phyloP scores from a whole-genome alignment of 2,329 filamentous ascomycete genomes.

The Lojkania enalia region DNA sequence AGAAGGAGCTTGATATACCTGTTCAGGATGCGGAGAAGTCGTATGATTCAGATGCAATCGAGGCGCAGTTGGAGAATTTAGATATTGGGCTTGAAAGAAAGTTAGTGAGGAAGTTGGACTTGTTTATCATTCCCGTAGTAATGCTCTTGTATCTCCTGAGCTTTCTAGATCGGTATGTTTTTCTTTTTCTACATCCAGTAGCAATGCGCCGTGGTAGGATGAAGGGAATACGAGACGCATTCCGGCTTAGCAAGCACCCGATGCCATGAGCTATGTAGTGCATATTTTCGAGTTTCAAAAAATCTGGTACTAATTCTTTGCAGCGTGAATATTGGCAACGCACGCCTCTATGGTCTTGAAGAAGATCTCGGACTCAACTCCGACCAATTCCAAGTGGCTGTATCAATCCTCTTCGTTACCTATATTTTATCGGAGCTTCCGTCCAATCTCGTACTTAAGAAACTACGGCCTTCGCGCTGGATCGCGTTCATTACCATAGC shows the following conservation, averaged over 20 bases:
- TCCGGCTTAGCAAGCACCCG: too few species aligned
- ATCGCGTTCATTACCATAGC: constrained; percentile 64
- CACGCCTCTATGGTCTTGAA: constrained; percentile 64
- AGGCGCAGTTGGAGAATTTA: constrained; percentile 33
- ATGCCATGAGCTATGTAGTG: background rate
- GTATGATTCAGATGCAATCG: constrained; percentile 27
- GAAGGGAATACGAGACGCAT: too few species aligned
- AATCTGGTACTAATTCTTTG: constrained; percentile 19
- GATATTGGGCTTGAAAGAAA: constrained; percentile 54
- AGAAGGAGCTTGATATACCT: constrained; percentile 25
- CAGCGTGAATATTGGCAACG: constrained; percentile 72
- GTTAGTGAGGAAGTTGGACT: constrained; percentile 67
- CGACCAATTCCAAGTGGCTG: constrained; percentile 67
- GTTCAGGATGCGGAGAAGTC: constrained; percentile 15
- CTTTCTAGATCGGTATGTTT: constrained; percentile 68
- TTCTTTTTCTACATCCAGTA: background rate
- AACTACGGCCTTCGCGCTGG: constrained; percentile 49
- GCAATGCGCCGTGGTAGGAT: background rate
- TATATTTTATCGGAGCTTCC: constrained; percentile 52
- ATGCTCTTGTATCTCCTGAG: constrained; percentile 74
- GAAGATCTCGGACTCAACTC: constrained; percentile 62
- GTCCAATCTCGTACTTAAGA: constrained; percentile 53
- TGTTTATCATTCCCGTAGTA: constrained; percentile 65
- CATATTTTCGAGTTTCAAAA: background rate
- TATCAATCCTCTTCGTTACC: constrained; percentile 51